Percentiles rank a stretch among this genome's conserved stretches.
phyloP scores from a whole-genome alignment of 257 asterid species.

The Plectranthus barbatus region DNA sequence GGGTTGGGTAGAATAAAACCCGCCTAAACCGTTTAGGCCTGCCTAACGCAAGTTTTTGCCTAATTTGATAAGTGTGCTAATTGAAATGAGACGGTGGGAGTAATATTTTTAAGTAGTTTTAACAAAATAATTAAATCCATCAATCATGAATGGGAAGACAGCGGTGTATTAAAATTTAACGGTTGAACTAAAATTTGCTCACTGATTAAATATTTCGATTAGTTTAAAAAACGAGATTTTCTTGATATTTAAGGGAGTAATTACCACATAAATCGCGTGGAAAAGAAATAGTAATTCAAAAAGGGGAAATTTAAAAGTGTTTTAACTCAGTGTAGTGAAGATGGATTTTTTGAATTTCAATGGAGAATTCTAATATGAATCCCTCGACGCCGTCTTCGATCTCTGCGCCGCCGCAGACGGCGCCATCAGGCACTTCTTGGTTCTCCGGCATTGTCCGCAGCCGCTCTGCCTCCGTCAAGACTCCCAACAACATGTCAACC shows the following conservation, averaged over 20 bases:
- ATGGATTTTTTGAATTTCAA: constrained; percentile 18
- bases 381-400: constrained; percentile 44
- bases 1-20: no score
- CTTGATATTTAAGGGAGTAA: neutral
- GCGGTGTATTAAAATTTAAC: no score
- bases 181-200: no score
- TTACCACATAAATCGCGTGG: neutral
- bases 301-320: constrained; percentile 4
- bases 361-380: constrained; percentile 47
- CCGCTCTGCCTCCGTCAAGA: constrained; percentile 51
- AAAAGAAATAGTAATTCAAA: neutral
- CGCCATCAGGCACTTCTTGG: constrained; percentile 59
- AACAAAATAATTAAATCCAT: no score
- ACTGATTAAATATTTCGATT: no score
- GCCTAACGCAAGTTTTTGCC: no score
- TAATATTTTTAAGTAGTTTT: no score
- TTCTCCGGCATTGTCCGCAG: constrained; percentile 79
- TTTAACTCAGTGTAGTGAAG: neutral
- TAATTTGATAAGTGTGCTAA: no score
- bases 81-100: no score
- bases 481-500: constrained; percentile 25
- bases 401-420: constrained; percentile 32
- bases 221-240: neutral
- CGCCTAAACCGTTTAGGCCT: no score
- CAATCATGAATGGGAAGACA: no score